Evolutionary conservation across 2,329 filamentous ascomycete genomes (phyloP), one percentile per base, ranked within the genome.

Genomic region (Rhexocercosporidium sp.): DNA sequence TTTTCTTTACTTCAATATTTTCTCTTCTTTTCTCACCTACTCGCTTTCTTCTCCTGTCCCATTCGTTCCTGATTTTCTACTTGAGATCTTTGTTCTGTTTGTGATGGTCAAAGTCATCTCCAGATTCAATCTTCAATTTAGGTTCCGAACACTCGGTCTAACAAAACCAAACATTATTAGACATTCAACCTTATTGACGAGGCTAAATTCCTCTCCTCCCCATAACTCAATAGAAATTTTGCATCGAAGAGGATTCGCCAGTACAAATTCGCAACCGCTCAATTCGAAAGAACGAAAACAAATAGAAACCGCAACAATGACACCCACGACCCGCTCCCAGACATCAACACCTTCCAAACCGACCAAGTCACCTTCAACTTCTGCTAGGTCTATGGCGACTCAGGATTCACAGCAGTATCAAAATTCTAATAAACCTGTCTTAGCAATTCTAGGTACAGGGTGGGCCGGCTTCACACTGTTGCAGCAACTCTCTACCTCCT

Each of bases 401-500:
- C 46, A 34, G 18, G 22, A 53, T 14, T n/a, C 22, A 7, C 29
- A 41, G 20, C 12, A 37, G 8, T 12, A 56, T 20, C 25, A 31
- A 39, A 16, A 25, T 46, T 37, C 39, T 25, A 11, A 18, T 18
- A 71, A 71, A 37, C 66, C 63, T 16, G 70, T 66, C 1, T 31
- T 71, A 2, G 67, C 51, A 2, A 72, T 81, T 53, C 75, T 82
- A 16, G 80, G 80, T 11, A 78, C 79, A 22, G 80, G 80, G 31
- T 81, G 79, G 79, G 77, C 77, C 46, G 80, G 80, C 34, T 81
- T 77, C 66, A 79, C 77, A 12, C 71, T 81, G 3, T 74, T 77
- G 1, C 79, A 81, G 60, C 71, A 78, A 11, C 71, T 81, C 9
- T 67, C 76, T 12, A 71, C 73, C 3, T 76, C 77, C 59, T 46